Base-by-base conservation (phyloP, 2,329 filamentous ascomycete species). In the Blumeriella jaapii region DNA sequence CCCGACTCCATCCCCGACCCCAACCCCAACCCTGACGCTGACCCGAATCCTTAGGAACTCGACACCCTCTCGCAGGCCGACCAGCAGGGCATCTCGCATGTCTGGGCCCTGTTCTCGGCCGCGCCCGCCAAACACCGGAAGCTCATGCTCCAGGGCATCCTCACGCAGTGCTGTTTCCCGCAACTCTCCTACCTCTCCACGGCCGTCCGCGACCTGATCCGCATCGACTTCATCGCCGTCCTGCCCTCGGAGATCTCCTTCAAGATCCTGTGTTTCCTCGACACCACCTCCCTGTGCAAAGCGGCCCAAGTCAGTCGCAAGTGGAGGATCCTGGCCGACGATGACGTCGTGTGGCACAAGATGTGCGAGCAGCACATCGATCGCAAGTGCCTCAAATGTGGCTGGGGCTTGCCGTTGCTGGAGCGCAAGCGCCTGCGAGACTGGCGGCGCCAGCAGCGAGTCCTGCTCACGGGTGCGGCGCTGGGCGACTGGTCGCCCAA, bases 361-460 rank as follows among this genome's bases (percentile, higher is more conserved):
- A 95, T 96, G 87, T 98, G 91, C 56, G 86, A 94, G 59, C 89
- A 96, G 55, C 87, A 94, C 58, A 93, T 95, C 49, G 84, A 93
- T 56, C 69, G 85, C 41, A 93, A 93, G 56, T 95, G 87, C 58
- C 87, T 78, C 40, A 93, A 91, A 55, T 98, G 91, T 55, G 89
- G 91, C 15, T 96, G 87, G 85, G 91, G 91, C 2, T 61, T 98
- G 41, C 91, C 91, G 11, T 62, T 93, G 38, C 63, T 98, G 32
- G 91, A 98, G 54, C 74, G 85, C 50, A 94, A 93, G 61, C 74
- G 83, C 51, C 62, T 98, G 44, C 74, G 83, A 46, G 86, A 84
- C 44, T 86, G 89, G 49, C 53, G 53, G 59, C 76, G 82, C 43
- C 81, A 91, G 55, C 87, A 85, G 49, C 79, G 86, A 56, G 62